phyloP scores from a whole-genome alignment of 2,329 filamentous ascomycete genomes.

The Sporothrix humicola region DNA sequence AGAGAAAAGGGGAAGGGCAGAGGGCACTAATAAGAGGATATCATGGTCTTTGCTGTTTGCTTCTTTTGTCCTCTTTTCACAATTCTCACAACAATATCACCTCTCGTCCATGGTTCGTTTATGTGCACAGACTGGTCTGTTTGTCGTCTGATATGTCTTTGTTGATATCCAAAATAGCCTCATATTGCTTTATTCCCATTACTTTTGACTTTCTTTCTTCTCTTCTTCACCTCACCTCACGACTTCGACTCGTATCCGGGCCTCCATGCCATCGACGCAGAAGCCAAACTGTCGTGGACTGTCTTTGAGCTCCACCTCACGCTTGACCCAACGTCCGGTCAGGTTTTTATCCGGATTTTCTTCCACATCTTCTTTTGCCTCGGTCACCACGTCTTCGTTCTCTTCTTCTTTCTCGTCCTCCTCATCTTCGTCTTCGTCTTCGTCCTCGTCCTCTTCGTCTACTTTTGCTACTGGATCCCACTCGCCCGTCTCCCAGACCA shows the following conservation, averaged over 20 bases:
- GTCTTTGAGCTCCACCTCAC: constrained; percentile 80
- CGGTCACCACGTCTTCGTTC: background rate
- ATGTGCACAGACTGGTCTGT: background rate
- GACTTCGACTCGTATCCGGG: constrained; percentile 70
- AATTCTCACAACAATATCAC: background rate
- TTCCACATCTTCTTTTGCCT: background rate
- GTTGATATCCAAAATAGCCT: too few relatives aligned
- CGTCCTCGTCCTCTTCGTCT: constrained; percentile 61
- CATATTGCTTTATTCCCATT: too few relatives aligned
- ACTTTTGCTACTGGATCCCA: constrained; percentile 77
- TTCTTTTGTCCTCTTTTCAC: background rate
- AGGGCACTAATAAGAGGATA: too few relatives aligned
- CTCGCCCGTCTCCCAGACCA: constrained; percentile 91
- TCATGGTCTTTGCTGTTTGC: background rate
- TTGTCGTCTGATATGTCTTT: background rate
- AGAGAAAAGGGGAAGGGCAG: background rate
- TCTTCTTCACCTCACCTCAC: constrained; percentile 35
- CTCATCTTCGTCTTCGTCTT: constrained; percentile 38
- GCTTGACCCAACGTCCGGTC: constrained; percentile 69
- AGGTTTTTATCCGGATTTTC: background rate
- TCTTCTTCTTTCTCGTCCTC: background rate
- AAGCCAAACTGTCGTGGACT: constrained; percentile 83
- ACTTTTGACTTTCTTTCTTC: too few relatives aligned
- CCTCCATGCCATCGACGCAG: constrained; percentile 76
- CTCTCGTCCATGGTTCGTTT: background rate